Conservation (phyloP, 108 stramenopile genomes). For the Cyclotella sp. region DNA sequence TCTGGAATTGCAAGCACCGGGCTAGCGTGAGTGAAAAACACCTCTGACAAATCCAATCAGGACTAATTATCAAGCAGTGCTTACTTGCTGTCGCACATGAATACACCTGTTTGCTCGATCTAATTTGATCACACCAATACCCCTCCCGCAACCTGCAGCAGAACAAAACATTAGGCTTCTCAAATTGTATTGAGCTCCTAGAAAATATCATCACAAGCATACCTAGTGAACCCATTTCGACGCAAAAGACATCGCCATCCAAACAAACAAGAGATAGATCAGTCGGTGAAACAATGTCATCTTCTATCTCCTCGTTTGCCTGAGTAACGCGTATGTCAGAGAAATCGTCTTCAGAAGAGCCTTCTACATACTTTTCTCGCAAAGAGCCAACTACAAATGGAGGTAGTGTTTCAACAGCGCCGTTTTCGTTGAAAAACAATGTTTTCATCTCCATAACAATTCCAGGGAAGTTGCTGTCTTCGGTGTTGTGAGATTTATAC, state of each 20-base stretch:
- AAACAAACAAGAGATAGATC: conserved; percentile 37
- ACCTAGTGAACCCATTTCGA: conserved; percentile 40
- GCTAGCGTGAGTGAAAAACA: not conserved
- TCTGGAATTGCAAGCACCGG: not conserved
- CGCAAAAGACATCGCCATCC: conserved; percentile 42
- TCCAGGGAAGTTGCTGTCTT: conserved; percentile 14
- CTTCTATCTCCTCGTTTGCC: not conserved
- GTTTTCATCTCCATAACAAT: conserved; percentile 47
- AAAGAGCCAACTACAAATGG: conserved; percentile 41
- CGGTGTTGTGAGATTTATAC: conserved; percentile 15
- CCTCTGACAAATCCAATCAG: not conserved
- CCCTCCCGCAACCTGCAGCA: conserved; percentile 3
- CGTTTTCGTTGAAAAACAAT: conserved; percentile 30
- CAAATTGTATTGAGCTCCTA: not conserved
- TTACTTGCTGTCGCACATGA: conserved; percentile 41
- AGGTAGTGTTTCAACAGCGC: conserved; percentile 29
- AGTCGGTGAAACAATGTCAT: conserved; percentile 25
- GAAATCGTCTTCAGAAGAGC: too few relatives aligned
- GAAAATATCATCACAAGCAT: not conserved
- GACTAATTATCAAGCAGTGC: not conserved
- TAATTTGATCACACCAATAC: conserved; percentile 39
- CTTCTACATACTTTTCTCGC: conserved; percentile 21
- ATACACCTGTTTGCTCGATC: conserved; percentile 32
- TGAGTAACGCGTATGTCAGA: not conserved
- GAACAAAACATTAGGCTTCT: not conserved